Evolutionary conservation across 176 grass and related monocot genomes (phyloP).

Genomic region (Oryza rufipogon): DNA sequence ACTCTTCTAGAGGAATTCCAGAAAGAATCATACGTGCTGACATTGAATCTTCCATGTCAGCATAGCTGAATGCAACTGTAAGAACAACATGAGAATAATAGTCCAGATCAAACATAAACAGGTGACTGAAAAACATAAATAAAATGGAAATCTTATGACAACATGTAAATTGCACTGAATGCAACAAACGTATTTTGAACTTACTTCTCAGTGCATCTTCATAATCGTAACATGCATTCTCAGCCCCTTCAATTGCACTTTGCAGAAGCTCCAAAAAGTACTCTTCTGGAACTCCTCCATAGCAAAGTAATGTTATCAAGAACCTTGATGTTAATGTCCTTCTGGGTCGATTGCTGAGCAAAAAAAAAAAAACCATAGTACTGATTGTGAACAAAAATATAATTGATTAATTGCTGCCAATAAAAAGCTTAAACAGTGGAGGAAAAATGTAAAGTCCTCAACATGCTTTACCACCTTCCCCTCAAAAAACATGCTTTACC

Average conservation of each 20-base stretch:
- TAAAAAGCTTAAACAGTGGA: background rate
- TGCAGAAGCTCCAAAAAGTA: conserved; percentile 69
- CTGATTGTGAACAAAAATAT: background rate
- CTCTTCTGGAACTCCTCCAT: conserved; percentile 61
- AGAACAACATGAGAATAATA: conserved; percentile 21
- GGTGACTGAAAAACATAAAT: conserved; percentile 14
- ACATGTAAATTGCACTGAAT: background rate
- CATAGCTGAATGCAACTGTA: conserved; percentile 61
- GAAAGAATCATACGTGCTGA: conserved; percentile 60
- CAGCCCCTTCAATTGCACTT: conserved; percentile 46
- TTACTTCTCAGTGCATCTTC: conserved; percentile 51
- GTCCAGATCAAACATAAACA: background rate
- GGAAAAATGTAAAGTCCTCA: background rate
- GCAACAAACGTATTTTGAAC: conserved; percentile 13
- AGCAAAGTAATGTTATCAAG: conserved; percentile 59
- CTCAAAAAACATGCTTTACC: background rate
- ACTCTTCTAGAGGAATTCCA: conserved; percentile 56
- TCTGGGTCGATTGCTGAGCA: conserved; percentile 56
- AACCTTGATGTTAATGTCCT: conserved; percentile 49
- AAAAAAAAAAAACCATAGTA: background rate
- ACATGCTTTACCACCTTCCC: background rate
- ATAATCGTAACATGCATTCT: conserved; percentile 28
- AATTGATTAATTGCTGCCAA: background rate
- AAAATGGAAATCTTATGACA: background rate
- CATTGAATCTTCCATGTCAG: conserved; percentile 67